Percentiles rank a stretch among this genome's conserved stretches.
These are phyloP conservation scores for Botrytis fragariae DNA, from an alignment of 2,329 filamentous ascomycete species.

Conservation along the genomic window DNA sequence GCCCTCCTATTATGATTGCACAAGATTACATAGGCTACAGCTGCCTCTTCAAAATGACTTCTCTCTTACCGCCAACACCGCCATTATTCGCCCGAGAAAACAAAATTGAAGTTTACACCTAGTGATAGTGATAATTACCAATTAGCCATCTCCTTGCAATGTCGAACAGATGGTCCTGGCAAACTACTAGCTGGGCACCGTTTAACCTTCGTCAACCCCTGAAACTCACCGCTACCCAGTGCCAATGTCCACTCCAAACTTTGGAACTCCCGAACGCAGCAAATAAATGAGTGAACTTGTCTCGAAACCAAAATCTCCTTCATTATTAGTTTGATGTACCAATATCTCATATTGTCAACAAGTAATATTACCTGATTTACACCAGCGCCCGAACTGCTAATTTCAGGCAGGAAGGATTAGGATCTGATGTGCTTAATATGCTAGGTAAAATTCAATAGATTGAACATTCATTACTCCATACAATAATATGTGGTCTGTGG, in stretches of 20 bases:
- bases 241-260: not conserved
- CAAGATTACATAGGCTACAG: not conserved
- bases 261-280: slow-evolving; percentile 12
- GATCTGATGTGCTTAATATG: slow-evolving; percentile 7
- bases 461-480: slow-evolving; percentile 12
- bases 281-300: slow-evolving; percentile 11
- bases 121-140: not conserved
- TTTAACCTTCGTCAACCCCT: slow-evolving; percentile 14
- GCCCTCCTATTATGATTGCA: not conserved
- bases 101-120: not conserved
- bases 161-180: slow-evolving; percentile 15
- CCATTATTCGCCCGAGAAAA: slow-evolving; percentile 1
- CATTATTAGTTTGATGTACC: slow-evolving; percentile 12
- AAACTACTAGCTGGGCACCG: slow-evolving; percentile 9
- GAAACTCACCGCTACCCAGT: slow-evolving; percentile 15
- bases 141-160: slow-evolving; percentile 12
- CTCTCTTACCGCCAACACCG: slow-evolving; percentile 16
- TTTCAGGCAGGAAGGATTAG: not conserved
- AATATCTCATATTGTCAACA: not conserved
- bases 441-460: slow-evolving; percentile 7
- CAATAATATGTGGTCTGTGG: slow-evolving; percentile 15
- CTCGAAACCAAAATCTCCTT: slow-evolving; percentile 14
- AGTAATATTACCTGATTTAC: slow-evolving; percentile 1
- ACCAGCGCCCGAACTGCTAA: slow-evolving; percentile 6
- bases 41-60: not conserved